These are phyloP conservation scores for Gaultheria prostrata DNA, from an alignment of 148 eudicot species.

Conservation along the genomic window DNA sequence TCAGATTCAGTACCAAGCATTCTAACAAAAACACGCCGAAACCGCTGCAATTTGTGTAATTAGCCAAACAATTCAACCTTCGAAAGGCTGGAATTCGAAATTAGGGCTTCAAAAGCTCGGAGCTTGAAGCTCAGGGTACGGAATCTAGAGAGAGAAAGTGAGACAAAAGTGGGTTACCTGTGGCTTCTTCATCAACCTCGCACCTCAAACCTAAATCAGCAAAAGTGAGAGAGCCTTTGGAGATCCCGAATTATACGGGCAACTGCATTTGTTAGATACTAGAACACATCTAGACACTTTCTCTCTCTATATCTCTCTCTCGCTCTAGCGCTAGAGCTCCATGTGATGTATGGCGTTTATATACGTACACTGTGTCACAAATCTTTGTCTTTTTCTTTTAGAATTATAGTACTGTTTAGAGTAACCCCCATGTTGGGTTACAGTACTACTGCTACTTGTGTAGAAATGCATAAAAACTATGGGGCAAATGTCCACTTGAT, in stretches of 20 bases:
- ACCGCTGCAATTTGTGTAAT: neutral
- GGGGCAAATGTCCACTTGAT: too few relatives aligned
- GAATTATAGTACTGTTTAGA: too few relatives aligned
- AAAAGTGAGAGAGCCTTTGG: neutral
- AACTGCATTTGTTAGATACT: neutral
- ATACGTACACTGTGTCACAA: neutral
- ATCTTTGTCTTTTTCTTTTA: neutral
- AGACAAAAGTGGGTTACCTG: slow-evolving; percentile 3
- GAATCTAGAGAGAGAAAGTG: neutral
- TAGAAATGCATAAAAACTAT: too few relatives aligned
- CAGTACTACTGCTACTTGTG: too few relatives aligned
- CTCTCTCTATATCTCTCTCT: neutral
- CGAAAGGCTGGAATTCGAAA: neutral
- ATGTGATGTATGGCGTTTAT: neutral
- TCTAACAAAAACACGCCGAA: neutral
- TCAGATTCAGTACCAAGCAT: neutral
- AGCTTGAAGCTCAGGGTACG: neutral
- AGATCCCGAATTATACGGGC: slow-evolving; percentile 7
- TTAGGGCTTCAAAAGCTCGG: slow-evolving; percentile 12
- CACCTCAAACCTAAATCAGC: neutral
- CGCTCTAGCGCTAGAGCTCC: neutral
- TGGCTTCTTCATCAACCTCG: slow-evolving; percentile 11
- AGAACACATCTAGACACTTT: neutral
- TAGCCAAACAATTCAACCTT: neutral
- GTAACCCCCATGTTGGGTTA: too few relatives aligned